Evolutionary conservation across 129 eudicot genomes (phyloP).

Genomic region (Tanacetum coccineum): DNA sequence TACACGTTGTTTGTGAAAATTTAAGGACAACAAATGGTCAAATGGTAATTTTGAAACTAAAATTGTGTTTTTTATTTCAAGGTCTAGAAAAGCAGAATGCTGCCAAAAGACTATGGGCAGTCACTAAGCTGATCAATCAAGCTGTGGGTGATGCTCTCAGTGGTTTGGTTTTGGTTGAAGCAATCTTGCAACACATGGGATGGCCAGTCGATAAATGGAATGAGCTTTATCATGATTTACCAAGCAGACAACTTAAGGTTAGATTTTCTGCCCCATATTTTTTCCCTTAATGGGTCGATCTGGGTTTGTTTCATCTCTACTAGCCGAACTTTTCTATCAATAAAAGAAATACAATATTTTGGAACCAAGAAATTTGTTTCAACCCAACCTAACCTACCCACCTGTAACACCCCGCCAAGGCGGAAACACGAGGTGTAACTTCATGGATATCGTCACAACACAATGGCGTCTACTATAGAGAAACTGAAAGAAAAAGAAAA

Average conservation of each 20-base stretch:
- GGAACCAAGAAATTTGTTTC: background rate
- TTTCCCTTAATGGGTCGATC: background rate
- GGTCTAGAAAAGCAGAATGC: constrained; percentile 72
- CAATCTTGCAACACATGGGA: constrained; percentile 63
- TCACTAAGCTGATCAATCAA: constrained; percentile 69
- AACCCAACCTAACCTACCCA: background rate
- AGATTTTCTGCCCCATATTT: background rate
- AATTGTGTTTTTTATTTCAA: constrained; percentile 23
- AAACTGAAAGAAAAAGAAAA: too few relatives aligned
- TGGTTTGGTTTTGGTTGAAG: constrained; percentile 82
- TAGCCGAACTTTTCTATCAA: too few relatives aligned
- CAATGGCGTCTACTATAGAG: too few relatives aligned
- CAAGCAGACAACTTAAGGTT: constrained; percentile 95
- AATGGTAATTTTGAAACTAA: constrained; percentile 8
- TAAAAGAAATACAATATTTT: too few relatives aligned
- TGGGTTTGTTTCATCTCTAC: background rate
- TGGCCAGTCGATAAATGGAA: constrained; percentile 78
- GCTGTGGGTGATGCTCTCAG: constrained; percentile 89
- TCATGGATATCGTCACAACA: too few relatives aligned
- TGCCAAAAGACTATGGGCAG: constrained; percentile 70
- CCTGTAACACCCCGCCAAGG: too few relatives aligned
- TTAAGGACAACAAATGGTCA: constrained; percentile 11
- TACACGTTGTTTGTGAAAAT: background rate
- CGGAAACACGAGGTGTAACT: too few relatives aligned
- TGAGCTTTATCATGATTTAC: constrained; percentile 67